Evolutionary conservation across 2,329 filamentous ascomycete species (phyloP).

Genomic region (Claviceps pazoutovae): DNA sequence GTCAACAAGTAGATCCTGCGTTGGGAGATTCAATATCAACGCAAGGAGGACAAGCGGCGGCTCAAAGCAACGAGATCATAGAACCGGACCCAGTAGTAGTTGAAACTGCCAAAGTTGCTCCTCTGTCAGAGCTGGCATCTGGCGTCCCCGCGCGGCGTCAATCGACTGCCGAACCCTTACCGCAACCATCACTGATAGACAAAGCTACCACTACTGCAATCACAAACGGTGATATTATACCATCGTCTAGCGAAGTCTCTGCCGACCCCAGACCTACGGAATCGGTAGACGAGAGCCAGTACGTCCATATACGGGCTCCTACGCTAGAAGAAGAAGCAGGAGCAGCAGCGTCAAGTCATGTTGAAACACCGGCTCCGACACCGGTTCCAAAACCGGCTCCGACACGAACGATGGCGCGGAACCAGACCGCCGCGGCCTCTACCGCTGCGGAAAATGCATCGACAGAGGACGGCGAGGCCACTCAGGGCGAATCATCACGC

Average conservation of each 20-base stretch:
- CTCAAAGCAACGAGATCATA: neutral
- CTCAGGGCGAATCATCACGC: constrained; percentile 2
- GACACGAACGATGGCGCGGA: constrained; percentile 9
- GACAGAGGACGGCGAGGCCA: constrained; percentile 1
- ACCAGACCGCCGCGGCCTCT: neutral
- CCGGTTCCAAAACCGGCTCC: constrained; percentile 4
- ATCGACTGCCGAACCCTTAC: constrained; percentile 1
- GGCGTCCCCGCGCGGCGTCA: neutral
- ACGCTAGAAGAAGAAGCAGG: constrained; percentile 3
- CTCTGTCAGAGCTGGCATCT: neutral
- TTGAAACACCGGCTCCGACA: neutral
- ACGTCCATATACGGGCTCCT: neutral
- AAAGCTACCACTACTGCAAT: neutral
- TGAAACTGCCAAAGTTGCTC: neutral
- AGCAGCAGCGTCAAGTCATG: too few relatives aligned
- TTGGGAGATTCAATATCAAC: neutral
- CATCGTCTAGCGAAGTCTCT: neutral
- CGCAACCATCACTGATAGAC: constrained; percentile 3
- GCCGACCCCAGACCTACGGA: neutral
- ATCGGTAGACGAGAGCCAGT: neutral
- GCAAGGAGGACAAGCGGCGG: neutral
- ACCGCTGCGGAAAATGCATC: constrained; percentile 8
- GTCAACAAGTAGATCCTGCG: constrained; percentile 1
- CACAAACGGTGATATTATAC: neutral
- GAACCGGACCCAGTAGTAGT: neutral